These are phyloP conservation scores for Aspergillus clavatus DNA, from an alignment of 2,329 filamentous ascomycete species.

Conservation along the genomic window DNA sequence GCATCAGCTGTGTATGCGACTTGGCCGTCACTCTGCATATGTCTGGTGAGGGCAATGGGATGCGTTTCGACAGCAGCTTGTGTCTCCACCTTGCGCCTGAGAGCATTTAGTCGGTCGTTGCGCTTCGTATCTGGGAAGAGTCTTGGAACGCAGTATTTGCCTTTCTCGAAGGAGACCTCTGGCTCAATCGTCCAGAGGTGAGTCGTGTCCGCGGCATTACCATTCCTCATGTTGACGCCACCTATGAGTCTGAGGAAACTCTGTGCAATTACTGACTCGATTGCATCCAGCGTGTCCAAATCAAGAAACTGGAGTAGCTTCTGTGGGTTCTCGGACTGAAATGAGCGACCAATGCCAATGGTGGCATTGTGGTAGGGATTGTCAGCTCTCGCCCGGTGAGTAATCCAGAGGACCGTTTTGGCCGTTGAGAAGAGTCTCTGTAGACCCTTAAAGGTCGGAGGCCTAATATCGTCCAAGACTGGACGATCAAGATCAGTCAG, in stretches of 20 bases:
- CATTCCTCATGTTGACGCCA: not conserved
- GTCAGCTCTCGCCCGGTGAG: not conserved
- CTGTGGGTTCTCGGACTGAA: conserved; percentile 6
- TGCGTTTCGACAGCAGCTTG: conserved; percentile 2
- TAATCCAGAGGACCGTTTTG: conserved; percentile 5
- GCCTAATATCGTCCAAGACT: conserved; percentile 1
- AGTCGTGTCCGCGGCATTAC: not conserved
- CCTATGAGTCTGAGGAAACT: not conserved
- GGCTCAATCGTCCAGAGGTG: conserved; percentile 7
- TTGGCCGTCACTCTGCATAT: conserved; percentile 1
- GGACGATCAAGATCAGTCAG: conserved; percentile 6
- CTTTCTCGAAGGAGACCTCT: conserved; percentile 3
- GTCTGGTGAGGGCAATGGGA: not conserved
- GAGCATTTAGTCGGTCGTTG: conserved; percentile 5
- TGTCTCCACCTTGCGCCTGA: conserved; percentile 4
- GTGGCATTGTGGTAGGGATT: conserved; percentile 5
- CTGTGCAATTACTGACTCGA: not conserved
- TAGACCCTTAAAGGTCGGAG: conserved; percentile 1
- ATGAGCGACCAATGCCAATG: conserved; percentile 7
- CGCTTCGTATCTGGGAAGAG: conserved; percentile 6
- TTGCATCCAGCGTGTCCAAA: conserved; percentile 1
- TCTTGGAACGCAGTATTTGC: conserved; percentile 5
- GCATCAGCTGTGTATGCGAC: conserved; percentile 2
- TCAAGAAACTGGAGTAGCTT: conserved; percentile 7
- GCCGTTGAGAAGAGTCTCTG: not conserved